Conservation (phyloP, 2,329 filamentous ascomycete genomes). For the Claviceps sp. region DNA sequence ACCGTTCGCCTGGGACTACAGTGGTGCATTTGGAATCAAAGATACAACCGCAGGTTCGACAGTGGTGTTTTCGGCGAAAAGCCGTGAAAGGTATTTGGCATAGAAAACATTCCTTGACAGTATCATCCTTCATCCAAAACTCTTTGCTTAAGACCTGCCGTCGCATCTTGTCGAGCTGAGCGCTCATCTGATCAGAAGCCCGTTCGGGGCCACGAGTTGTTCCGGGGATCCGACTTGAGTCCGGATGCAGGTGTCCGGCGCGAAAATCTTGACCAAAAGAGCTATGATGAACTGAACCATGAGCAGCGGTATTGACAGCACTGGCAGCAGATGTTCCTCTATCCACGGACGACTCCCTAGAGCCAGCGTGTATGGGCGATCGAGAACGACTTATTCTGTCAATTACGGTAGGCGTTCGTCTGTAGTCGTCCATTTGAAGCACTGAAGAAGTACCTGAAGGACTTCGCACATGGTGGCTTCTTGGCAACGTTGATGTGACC, state of each 20-base stretch:
- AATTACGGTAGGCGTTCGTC: slow-evolving; percentile 37
- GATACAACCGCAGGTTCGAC: slow-evolving; percentile 91
- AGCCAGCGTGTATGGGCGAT: slow-evolving; percentile 29
- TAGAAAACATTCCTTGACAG: slow-evolving; percentile 91
- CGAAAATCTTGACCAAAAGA: slow-evolving; percentile 37
- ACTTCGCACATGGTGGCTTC: slow-evolving; percentile 18
- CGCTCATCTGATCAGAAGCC: slow-evolving; percentile 44
- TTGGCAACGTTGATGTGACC: slow-evolving; percentile 21
- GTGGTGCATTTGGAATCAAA: slow-evolving; percentile 95
- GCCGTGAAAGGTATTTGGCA: slow-evolving; percentile 86
- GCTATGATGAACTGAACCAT: slow-evolving; percentile 43
- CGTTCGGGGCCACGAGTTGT: slow-evolving; percentile 41
- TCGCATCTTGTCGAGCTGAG: slow-evolving; percentile 57
- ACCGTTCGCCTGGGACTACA: slow-evolving; percentile 74
- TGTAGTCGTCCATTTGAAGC: slow-evolving; percentile 23
- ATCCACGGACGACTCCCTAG: slow-evolving; percentile 46
- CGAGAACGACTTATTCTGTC: slow-evolving; percentile 39
- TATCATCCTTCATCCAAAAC: slow-evolving; percentile 99
- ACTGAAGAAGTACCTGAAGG: slow-evolving; percentile 22
- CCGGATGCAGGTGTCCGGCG: slow-evolving; percentile 30
- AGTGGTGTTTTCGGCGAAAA: slow-evolving; percentile 93
- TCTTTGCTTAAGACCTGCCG: slow-evolving; percentile 86
- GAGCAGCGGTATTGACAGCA: slow-evolving; percentile 43
- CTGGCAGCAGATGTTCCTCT: slow-evolving; percentile 43
- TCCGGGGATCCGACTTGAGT: slow-evolving; percentile 39